Percentiles rank a stretch among this genome's conserved stretches.
phyloP scores from a whole-genome alignment of 75 land plant genomes.

The Ceratopteris richardii region DNA sequence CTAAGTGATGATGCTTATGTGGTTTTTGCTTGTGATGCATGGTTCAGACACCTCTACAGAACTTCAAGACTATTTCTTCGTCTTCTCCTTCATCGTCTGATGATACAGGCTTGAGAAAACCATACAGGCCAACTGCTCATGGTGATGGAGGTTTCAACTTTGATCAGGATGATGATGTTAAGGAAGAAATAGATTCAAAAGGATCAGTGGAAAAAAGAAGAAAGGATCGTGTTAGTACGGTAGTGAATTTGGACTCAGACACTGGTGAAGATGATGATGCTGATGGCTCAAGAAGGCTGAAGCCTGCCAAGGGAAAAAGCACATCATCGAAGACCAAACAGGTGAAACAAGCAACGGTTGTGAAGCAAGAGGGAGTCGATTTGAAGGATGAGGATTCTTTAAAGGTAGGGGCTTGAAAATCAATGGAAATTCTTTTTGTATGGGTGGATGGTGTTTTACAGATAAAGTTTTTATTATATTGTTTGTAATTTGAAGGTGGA shows the following conservation, averaged over 20 bases:
- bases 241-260: neutral
- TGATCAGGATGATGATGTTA: neutral
- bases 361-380: too few relatives aligned
- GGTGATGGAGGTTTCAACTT: too few relatives aligned
- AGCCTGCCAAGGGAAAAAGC: neutral
- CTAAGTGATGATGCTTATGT: too few relatives aligned
- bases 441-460: neutral
- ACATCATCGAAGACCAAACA: neutral
- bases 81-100: constrained; percentile 25
- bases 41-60: constrained; percentile 9
- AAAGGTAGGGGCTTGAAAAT: neutral
- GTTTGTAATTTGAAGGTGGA: neutral
- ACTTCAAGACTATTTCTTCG: constrained; percentile 5
- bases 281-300: neutral
- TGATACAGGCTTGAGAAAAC: neutral
- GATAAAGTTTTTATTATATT: neutral
- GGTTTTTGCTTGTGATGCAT: too few relatives aligned
- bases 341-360: neutral
- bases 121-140: too few relatives aligned
- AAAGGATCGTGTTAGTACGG: neutral
- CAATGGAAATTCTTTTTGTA: neutral
- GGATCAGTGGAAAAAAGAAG: neutral
- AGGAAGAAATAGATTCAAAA: constrained; percentile 4
- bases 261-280: neutral
- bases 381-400: neutral